These are phyloP conservation scores for Leishmania major DNA, from an alignment of 208 protist species.

Conservation along the genomic window DNA sequence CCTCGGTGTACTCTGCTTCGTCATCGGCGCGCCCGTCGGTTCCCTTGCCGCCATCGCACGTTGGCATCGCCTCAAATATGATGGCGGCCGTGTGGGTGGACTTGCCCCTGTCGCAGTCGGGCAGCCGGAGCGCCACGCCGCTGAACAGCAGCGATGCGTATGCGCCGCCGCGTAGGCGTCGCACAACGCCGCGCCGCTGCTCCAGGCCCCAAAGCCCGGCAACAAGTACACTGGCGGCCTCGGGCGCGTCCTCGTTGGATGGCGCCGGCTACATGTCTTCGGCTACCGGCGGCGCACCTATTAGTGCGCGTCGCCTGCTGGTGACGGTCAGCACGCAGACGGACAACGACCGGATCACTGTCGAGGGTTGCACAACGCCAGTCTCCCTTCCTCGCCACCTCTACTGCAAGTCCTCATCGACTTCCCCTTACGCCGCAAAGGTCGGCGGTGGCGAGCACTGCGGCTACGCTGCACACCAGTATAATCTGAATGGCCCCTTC, in stretches of 20 bases:
- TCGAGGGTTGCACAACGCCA: constrained; percentile 7
- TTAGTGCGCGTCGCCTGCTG: constrained; percentile 16
- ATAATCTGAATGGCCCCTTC: neutral
- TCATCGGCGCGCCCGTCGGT: constrained; percentile 29
- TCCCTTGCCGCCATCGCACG: constrained; percentile 33
- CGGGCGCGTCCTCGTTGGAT: constrained; percentile 30
- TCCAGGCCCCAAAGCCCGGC: constrained; percentile 39
- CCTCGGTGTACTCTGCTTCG: constrained; percentile 29
- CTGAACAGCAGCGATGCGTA: constrained; percentile 19
- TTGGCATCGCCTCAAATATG: constrained; percentile 22
- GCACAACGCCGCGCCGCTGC: constrained; percentile 41
- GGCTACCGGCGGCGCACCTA: constrained; percentile 5
- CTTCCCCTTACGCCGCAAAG: neutral
- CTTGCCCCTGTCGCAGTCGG: constrained; percentile 25
- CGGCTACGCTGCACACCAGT: neutral
- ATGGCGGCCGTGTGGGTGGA: constrained; percentile 59
- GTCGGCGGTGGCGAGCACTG: neutral
- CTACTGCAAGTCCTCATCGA: neutral
- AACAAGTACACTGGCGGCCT: constrained; percentile 45
- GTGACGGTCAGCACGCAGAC: constrained; percentile 32
- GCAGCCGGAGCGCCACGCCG: constrained; percentile 32
- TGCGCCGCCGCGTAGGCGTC: constrained; percentile 30
- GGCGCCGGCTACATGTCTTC: constrained; percentile 6
- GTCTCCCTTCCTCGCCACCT: neutral
- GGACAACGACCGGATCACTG: neutral